phyloP scores from a whole-genome alignment of 1,139 yeast genomes.

The Geotrichum australiense region DNA sequence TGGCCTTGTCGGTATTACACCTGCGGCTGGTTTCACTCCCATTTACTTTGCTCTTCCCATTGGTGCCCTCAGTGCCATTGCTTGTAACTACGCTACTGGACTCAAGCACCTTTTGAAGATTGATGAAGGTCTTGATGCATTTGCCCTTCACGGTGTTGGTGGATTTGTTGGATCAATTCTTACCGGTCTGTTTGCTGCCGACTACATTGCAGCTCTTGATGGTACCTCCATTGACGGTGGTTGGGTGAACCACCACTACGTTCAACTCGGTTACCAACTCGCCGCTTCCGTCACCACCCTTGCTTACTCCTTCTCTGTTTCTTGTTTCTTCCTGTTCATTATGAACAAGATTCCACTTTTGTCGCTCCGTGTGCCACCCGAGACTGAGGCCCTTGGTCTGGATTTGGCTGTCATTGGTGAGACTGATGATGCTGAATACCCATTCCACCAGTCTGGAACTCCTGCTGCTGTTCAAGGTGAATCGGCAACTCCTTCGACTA shows the following conservation, averaged over 20 bases:
- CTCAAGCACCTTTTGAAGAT: conserved; percentile 63
- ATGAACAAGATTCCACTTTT: conserved; percentile 81
- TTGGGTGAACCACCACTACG: conserved; percentile 87
- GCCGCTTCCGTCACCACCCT: conserved; percentile 75
- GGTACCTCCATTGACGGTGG: conserved; percentile 74
- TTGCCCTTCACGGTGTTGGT: conserved; percentile 91
- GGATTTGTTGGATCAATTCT: conserved; percentile 77
- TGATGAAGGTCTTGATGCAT: conserved; percentile 95
- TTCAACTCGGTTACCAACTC: conserved; percentile 87
- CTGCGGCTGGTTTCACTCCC: conserved; percentile 95
- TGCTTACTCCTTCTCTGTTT: conserved; percentile 74
- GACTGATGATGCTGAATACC: conserved; percentile 35
- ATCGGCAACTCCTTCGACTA: too few species aligned
- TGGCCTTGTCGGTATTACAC: conserved; percentile 93
- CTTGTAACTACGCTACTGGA: conserved; percentile 80
- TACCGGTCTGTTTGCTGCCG: conserved; percentile 92
- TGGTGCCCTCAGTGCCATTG: conserved; percentile 71
- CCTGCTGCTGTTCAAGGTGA: too few species aligned
- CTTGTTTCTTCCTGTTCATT: conserved; percentile 58
- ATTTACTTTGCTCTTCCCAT: conserved; percentile 80
- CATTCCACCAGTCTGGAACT: too few species aligned
- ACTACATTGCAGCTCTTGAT: conserved; percentile 71
- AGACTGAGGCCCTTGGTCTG: conserved; percentile 85
- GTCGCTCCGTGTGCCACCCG: conserved; percentile 77
- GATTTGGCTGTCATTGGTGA: conserved; percentile 88